Evolutionary conservation across 805 yeast genomes (phyloP).

Genomic region (Candida sithepensis): DNA sequence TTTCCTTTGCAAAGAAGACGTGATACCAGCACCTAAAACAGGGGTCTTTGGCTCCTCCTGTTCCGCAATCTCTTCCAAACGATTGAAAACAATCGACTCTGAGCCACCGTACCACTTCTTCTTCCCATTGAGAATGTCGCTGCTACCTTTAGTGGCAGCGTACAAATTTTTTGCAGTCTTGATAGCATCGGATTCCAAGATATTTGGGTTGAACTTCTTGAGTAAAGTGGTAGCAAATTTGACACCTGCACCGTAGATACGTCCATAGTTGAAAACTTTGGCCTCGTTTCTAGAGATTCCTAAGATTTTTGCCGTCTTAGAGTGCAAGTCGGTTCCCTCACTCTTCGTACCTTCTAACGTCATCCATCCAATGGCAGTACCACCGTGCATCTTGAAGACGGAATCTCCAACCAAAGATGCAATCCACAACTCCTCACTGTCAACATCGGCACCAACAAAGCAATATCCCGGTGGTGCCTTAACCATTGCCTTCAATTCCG

Average conservation of each 20-base stretch:
- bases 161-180: conserved; percentile 65
- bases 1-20: conserved; percentile 68
- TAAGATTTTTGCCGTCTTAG: conserved; percentile 85
- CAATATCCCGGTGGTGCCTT: conserved; percentile 85
- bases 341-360: conserved; percentile 91
- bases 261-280: conserved; percentile 91
- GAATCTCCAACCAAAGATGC: conserved; percentile 95
- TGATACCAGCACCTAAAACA: conserved; percentile 87
- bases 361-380: conserved; percentile 99
- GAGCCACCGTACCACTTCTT: conserved; percentile 81
- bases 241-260: conserved; percentile 97
- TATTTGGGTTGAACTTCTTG: conserved; percentile 73
- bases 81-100: conserved; percentile 88
- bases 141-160: conserved; percentile 76
- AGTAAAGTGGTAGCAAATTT: conserved; percentile 83
- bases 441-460: conserved; percentile 98
- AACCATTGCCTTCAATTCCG: conserved; percentile 85
- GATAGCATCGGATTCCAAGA: conserved; percentile 65
- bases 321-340: conserved; percentile 92
- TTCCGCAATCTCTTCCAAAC: conserved; percentile 81
- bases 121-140: conserved; percentile 22
- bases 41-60: conserved; percentile 84
- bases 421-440: conserved; percentile 97
- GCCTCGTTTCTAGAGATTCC: conserved; percentile 92
- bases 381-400: conserved; percentile 84